phyloP scores from a whole-genome alignment of 2,329 filamentous ascomycete species.

The Arthrobotrys pseudoclavata region DNA sequence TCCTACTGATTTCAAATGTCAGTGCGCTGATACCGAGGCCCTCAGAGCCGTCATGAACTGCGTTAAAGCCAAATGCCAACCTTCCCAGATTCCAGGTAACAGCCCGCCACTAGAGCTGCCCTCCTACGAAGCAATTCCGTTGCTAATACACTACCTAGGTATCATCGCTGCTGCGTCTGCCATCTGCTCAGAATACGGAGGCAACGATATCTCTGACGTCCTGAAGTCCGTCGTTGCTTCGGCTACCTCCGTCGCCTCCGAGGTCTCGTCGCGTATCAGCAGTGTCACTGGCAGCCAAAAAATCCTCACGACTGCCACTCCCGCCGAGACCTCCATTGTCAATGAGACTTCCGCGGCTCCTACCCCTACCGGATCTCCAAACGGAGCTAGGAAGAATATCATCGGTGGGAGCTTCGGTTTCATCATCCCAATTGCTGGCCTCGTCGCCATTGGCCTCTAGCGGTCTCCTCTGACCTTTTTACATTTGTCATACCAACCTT shows the following conservation, averaged over 20 bases:
- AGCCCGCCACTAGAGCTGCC: neutral
- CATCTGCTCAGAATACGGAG: constrained; percentile 42
- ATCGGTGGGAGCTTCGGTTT: neutral
- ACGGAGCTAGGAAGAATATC: constrained; percentile 3
- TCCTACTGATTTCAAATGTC: constrained; percentile 40
- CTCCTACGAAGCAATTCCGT: neutral
- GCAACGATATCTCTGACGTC: neutral
- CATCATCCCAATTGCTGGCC: constrained; percentile 1
- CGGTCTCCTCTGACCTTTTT: neutral
- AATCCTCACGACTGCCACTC: neutral
- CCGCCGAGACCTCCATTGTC: neutral
- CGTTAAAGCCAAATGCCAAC: constrained; percentile 23
- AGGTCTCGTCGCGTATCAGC: constrained; percentile 16
- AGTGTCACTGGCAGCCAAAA: neutral
- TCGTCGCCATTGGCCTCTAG: constrained; percentile 22
- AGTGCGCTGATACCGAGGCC: constrained; percentile 41
- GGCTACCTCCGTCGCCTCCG: constrained; percentile 1
- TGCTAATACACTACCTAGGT: constrained; percentile 12
- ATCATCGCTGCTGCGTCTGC: constrained; percentile 47
- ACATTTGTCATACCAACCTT: neutral
- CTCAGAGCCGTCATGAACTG: constrained; percentile 41
- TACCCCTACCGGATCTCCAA: constrained; percentile 28
- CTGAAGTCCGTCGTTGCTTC: constrained; percentile 26
- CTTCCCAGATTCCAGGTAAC: constrained; percentile 41
- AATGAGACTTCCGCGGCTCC: neutral